Base-by-base conservation (phyloP, 2,329 filamentous ascomycete species). In the Xylariales sp. region DNA sequence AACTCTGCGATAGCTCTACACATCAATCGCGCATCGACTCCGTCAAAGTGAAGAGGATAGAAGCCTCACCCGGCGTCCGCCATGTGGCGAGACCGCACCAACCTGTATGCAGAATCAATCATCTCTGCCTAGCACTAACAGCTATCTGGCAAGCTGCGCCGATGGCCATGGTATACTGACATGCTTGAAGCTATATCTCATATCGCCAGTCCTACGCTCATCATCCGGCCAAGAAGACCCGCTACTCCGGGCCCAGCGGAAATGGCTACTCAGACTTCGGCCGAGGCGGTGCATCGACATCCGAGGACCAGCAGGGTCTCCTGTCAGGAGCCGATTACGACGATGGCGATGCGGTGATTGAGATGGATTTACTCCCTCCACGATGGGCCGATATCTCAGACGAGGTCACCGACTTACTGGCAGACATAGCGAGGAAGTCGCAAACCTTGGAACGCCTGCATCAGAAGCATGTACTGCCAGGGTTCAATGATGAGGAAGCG, bases 71-170 rank as follows among this genome's bases (percentile, higher is more conserved):
- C 48, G 60, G 68, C 70, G 72, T 76, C 75, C 81, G 84, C 78
- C 71, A 95, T 95, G 88, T 98, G 90, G 90, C 88, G 93, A 74
- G 93, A 98, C 77, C 86, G 93, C 69, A 98, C 93, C 55, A 98
- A 97, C 64, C 86, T 98, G 89, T 96, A 81, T 56, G 79, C n/a
- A n/a, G n/a, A n/a, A n/a, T n/a, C n/a, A n/a, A n/a, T n/a, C n/a
- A 42, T 29, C 29, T 29, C 20, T 20, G n/a, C 11, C 38, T 25
- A 12, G 5, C 16, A n/a, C 29, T 14, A 8, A n/a, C 20, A 11
- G n/a, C 38, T n/a, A 24, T 9, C 16, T 14, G 4, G n/a, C 21
- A 14, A 19, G n/a, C n/a, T n/a, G n/a, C n/a, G n/a, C n/a, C n/a
- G n/a, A n/a, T n/a, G n/a, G n/a, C n/a, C n/a, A n/a, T n/a, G n/a